A percentile compares a stretch with the other conserved stretches of the same genome.
Conservation (phyloP, 176 grass and related monocot species). For the Eleusine coracana region DNA sequence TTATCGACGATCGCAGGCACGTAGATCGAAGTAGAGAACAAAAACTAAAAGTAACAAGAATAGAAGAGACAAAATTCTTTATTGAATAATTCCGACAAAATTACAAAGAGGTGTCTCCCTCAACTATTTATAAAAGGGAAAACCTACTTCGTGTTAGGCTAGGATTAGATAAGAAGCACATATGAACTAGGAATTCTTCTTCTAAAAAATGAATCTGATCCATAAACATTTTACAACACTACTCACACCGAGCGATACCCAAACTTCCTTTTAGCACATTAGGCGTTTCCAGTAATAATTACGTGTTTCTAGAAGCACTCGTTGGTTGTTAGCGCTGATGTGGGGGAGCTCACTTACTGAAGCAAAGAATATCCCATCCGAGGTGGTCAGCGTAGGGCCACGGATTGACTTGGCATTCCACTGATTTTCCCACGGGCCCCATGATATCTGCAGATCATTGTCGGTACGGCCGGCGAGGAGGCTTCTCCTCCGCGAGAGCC, state of each 20-base stretch:
- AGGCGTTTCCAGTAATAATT: slow-evolving; percentile 7
- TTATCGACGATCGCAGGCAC: too few relatives aligned
- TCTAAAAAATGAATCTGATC: too few relatives aligned
- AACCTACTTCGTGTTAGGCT: too few relatives aligned
- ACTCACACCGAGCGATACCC: not conserved
- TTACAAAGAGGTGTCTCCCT: too few relatives aligned
- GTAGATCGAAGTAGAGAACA: too few relatives aligned
- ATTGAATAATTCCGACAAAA: too few relatives aligned
- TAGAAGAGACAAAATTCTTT: too few relatives aligned
- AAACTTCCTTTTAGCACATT: not conserved
- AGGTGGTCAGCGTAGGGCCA: slow-evolving; percentile 9
- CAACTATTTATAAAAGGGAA: too few relatives aligned
- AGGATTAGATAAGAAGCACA: too few relatives aligned
- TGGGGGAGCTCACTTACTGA: not conserved
- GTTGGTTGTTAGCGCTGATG: not conserved
- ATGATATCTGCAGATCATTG: slow-evolving; percentile 28
- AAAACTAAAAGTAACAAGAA: too few relatives aligned
- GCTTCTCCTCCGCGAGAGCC: slow-evolving; percentile 25
- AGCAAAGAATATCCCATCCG: slow-evolving; percentile 45
- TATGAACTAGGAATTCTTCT: too few relatives aligned
- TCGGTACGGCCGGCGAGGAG: not conserved
- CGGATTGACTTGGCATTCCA: slow-evolving; percentile 45
- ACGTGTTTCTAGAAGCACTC: slow-evolving; percentile 43
- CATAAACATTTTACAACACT: too few relatives aligned
- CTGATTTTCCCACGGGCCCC: not conserved